Evolutionary conservation across 345 rosid genomes (phyloP), one percentile per base, ranked within the genome.

Genomic region (Geranium brycei): DNA sequence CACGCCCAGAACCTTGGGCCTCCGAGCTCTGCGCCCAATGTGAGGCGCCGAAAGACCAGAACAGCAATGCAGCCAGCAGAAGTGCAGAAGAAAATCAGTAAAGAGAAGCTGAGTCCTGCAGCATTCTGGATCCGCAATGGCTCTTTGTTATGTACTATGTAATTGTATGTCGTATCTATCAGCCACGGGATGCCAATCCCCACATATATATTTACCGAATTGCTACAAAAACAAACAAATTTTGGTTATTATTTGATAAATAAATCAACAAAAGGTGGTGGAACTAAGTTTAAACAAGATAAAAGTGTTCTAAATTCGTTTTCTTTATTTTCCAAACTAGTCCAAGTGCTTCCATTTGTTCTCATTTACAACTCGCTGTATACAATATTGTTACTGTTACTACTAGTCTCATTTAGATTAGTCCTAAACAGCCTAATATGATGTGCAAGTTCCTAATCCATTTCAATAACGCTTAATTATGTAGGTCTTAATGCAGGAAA

Each of bases 181-280:
- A 92, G 82, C 98, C 98, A 92, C 1, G 98, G 98, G 23, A 92
- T 62, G 31, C 96, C 98, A 1, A 92, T 89, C 61, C 98, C 98
- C 55, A 92, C 82, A 19, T 92, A 89, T 60, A 89, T 92, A 64
- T 92, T 92, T 82, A 87, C 96, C 0, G 98, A 86, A 76, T 92
- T 92, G 82, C 98, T 92, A 77, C 65, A 68, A 41, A 73, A 47
- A 13, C 7, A 35, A 35, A 35, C 41, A 35, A 35, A 35, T 23
- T 23, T 23, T 23, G 28, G 28, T 23, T 23, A 23, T 0, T 23
- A 23, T 23, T 23, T 23, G 28, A 23, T 23, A 23, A 23, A 23
- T 23, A 23, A 23, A 23, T 23, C 28, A 1, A 23, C 28, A 23
- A 23, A 23, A 23, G 28, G 28, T 23, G 28, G 28, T 23, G 28